Evolutionary conservation across 352 stramenopile species (phyloP).

Genomic region (Aphanomyces cochlioides): DNA sequence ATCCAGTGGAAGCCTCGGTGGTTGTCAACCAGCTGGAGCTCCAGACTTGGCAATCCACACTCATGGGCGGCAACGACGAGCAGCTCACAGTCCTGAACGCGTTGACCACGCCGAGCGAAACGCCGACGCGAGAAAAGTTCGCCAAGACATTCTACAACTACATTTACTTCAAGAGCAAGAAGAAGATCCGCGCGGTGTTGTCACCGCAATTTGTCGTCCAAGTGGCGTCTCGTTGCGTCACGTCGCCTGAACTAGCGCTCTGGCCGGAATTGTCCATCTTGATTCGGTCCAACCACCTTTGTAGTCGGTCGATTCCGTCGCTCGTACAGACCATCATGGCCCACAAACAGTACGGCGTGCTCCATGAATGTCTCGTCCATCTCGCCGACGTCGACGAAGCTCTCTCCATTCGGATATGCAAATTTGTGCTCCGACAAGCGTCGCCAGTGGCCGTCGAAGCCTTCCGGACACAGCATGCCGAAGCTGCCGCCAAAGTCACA

Average conservation of each 20-base stretch:
- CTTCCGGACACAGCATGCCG: slow-evolving; percentile 1
- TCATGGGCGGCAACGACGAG: slow-evolving; percentile 18
- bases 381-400: slow-evolving; percentile 76
- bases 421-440: slow-evolving; percentile 39
- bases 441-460: not conserved
- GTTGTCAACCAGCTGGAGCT: slow-evolving; percentile 11
- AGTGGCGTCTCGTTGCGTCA: slow-evolving; percentile 56
- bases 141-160: slow-evolving; percentile 15
- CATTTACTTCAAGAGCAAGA: slow-evolving; percentile 23
- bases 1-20: not conserved
- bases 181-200: slow-evolving; percentile 29
- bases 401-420: slow-evolving; percentile 60
- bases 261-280: slow-evolving; percentile 54
- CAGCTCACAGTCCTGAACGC: slow-evolving; percentile 11
- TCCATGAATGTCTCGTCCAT: slow-evolving; percentile 59
- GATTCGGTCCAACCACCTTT: slow-evolving; percentile 56
- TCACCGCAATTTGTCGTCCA: slow-evolving; percentile 62
- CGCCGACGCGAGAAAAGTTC: slow-evolving; percentile 20
- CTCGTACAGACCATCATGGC: slow-evolving; percentile 63
- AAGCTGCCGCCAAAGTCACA: not conserved
- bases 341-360: slow-evolving; percentile 57
- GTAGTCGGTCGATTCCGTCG: slow-evolving; percentile 53
- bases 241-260: slow-evolving; percentile 47
- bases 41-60: not conserved
- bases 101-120: not conserved